Evolutionary conservation across 768 basidiomycete genomes (phyloP), one percentile per base, ranked within the genome.

Genomic region (Kwoniella sp.): DNA sequence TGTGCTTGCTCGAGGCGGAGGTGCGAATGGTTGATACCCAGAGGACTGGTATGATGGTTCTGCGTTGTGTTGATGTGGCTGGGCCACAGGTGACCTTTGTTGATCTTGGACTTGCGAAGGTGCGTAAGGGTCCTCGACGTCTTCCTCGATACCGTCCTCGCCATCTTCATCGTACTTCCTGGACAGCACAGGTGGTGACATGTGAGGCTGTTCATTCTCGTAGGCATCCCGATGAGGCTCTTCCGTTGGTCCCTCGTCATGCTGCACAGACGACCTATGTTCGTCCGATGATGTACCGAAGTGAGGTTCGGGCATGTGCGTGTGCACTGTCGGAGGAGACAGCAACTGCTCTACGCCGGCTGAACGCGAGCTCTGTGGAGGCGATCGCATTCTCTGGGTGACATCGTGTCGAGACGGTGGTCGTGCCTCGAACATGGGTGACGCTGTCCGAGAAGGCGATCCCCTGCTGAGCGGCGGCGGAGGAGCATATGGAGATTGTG

Each of bases 161-260:
- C 54, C 62, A 44, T 64, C 63, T 50, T 64, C 63, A 26, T 58
- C 56, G 29, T 52, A 59, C 19, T 36, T 30, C 21, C 57, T 58
- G 10, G 63, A 64, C 22, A 59, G 40, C 0, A 48, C 51, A 0
- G 63, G 63, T 12, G 62, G 62, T 12, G 60, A 62, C 49, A 60
- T 40, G n/a, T 48, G 56, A 17, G 30, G 25, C 48, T 22, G 48
- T 24, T 49, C 48, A 24, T 19, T 6, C 17, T 44, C 40, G 17
- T 44, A 15, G n/a, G n/a, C n/a, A 44, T 9, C 10, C 17, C 17
- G 40, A 44, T 9, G 40, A 6, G 8, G 40, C 40, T 44, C 40
- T 10, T 9, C 40, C 8, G 3, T 9, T 6, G 17, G 8, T 17
- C 22, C 36, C 10, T 21, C 55, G n/a, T 40, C 55, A 25, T 47